Evolutionary conservation across 192 early-diverging fungal genomes (phyloP).

Genomic region (Podila epicladia): DNA sequence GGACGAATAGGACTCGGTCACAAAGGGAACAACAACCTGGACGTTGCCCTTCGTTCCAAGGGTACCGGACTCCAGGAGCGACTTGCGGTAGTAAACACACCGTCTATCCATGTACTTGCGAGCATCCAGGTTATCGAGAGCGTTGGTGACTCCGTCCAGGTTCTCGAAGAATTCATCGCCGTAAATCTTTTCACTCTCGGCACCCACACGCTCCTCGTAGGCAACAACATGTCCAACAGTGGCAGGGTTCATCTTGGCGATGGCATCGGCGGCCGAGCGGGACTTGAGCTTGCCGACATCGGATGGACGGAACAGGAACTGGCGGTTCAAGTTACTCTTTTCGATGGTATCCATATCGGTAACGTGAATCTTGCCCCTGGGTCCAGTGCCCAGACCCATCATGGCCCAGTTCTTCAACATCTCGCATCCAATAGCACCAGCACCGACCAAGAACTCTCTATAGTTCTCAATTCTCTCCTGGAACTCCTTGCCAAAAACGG

Average conservation of each 20-base stretch:
- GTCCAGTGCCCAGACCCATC: constrained; percentile 88
- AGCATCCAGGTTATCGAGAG: constrained; percentile 98
- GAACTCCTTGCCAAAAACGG: constrained; percentile 94
- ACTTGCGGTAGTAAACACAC: constrained; percentile 96
- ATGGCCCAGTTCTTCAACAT: constrained; percentile 99
- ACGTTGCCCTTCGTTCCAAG: constrained; percentile 99
- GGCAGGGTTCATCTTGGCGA: constrained; percentile 92
- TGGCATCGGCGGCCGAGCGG: constrained; percentile 86
- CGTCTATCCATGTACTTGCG: constrained; percentile 97
- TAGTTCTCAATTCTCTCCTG: constrained; percentile 87
- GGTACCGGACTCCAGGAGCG: constrained; percentile 97
- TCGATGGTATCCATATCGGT: constrained; percentile 99
- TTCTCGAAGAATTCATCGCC: constrained; percentile 91
- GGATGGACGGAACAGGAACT: constrained; percentile 94
- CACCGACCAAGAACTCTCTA: constrained; percentile 95
- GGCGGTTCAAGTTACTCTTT: constrained; percentile 98
- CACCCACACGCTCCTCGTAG: constrained; percentile 94
- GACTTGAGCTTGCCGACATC: constrained; percentile 97
- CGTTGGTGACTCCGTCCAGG: constrained; percentile 95
- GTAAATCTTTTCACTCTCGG: constrained; percentile 90
- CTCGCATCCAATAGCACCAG: constrained; percentile 99
- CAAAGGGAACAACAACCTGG: constrained; percentile 93
- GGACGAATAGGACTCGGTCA: constrained; percentile 99
- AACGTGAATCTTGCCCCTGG: constrained; percentile 82
- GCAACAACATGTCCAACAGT: constrained; percentile 70